Conservation (phyloP, 2,329 filamentous ascomycete genomes). For the Aureobasidium sp. region DNA sequence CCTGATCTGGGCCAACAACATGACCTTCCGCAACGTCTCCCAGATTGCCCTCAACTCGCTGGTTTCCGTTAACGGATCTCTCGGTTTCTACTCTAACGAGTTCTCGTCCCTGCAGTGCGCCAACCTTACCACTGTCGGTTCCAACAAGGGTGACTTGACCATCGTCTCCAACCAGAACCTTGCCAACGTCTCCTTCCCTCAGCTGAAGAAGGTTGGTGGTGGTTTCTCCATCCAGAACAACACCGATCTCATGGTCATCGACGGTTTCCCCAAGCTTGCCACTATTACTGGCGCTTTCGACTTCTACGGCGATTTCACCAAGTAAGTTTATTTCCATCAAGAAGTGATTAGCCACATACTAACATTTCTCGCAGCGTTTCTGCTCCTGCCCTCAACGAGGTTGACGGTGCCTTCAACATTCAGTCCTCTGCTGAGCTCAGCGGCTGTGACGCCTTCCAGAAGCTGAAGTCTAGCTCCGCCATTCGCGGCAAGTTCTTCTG, state of each 20-base stretch:
- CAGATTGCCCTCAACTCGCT: slow-evolving; percentile 68
- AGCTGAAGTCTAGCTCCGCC: slow-evolving; percentile 32
- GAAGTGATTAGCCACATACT: slow-evolving; percentile 19
- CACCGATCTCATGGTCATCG: slow-evolving; percentile 60
- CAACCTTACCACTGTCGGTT: slow-evolving; percentile 62
- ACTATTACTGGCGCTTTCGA: slow-evolving; percentile 73
- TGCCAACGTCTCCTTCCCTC: slow-evolving; percentile 69
- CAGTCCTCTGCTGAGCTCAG: slow-evolving; percentile 39
- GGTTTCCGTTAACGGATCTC: slow-evolving; percentile 63
- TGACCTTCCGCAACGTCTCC: slow-evolving; percentile 76
- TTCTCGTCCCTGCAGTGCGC: slow-evolving; percentile 55
- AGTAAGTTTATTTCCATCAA: slow-evolving; percentile 52
- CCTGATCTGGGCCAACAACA: slow-evolving; percentile 69
- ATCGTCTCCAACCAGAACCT: slow-evolving; percentile 52
- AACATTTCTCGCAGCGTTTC: slow-evolving; percentile 51
- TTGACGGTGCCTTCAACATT: slow-evolving; percentile 46
- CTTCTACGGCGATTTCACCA: slow-evolving; percentile 74
- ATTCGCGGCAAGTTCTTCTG: slow-evolving; percentile 41
- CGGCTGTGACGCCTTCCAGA: slow-evolving; percentile 37
- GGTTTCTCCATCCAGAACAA: slow-evolving; percentile 88
- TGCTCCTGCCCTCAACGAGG: slow-evolving; percentile 50
- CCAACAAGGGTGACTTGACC: slow-evolving; percentile 46
- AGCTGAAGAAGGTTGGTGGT: slow-evolving; percentile 63
- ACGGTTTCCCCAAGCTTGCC: slow-evolving; percentile 61
- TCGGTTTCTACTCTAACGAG: slow-evolving; percentile 78